These are phyloP conservation scores for Serendipita sp. DNA, from an alignment of 768 basidiomycete genomes.

Conservation along the genomic window DNA sequence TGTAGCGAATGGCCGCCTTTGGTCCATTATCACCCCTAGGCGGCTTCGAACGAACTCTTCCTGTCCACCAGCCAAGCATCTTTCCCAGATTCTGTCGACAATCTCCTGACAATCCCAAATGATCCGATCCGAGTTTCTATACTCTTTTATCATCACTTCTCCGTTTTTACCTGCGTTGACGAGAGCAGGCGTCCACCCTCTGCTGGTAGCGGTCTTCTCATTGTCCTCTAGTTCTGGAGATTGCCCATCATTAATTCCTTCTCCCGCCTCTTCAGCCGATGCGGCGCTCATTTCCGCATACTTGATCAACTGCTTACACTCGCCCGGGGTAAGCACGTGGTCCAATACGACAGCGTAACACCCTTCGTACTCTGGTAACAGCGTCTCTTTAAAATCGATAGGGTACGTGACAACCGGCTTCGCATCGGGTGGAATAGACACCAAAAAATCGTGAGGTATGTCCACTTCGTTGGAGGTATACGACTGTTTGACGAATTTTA, in stretches of 20 bases:
- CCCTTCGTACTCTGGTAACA: not conserved
- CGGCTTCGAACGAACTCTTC: not conserved
- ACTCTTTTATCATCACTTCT: constrained; percentile 1
- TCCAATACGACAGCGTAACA: constrained; percentile 6
- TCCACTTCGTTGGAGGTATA: not conserved
- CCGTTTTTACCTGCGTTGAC: constrained; percentile 1
- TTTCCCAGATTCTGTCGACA: constrained; percentile 2
- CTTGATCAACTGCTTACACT: constrained; percentile 5
- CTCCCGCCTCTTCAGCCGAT: not conserved
- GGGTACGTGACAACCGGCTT: not conserved
- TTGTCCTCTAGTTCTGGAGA: not conserved
- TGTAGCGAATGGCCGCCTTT: not conserved
- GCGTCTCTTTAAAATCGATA: constrained; percentile 1
- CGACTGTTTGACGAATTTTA: not conserved
- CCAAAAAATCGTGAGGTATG: not conserved
- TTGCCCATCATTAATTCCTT: not conserved
- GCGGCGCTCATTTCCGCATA: constrained; percentile 2
- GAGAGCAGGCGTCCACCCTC: not conserved
- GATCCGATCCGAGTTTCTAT: constrained; percentile 8
- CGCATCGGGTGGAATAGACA: not conserved
- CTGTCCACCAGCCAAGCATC: not conserved
- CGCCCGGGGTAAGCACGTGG: constrained; percentile 6
- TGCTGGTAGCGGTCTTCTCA: not conserved
- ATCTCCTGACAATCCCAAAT: constrained; percentile 8
- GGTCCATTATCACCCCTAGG: not conserved